Conservation (phyloP, 345 rosid genomes). For the Eutrema japonicum region DNA sequence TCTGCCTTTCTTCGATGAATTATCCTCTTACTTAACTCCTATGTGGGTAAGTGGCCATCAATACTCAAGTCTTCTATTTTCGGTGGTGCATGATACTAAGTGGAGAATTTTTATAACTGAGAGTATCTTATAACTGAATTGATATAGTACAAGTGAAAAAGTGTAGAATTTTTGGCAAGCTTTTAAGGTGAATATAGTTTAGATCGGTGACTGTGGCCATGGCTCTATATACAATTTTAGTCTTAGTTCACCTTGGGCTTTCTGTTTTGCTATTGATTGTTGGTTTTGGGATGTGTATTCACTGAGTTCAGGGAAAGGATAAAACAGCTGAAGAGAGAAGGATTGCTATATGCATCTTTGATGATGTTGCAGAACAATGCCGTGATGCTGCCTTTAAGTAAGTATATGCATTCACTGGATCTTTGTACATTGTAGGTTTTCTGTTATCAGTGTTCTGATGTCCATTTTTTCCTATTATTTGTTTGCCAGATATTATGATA, state of each 20-base stretch:
- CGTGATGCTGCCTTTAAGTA: constrained; percentile 94
- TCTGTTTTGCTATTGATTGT: constrained; percentile 22
- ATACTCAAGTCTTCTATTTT: constrained; percentile 18
- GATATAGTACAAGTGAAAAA: background rate
- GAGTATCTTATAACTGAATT: constrained; percentile 24
- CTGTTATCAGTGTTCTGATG: constrained; percentile 27
- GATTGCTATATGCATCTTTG: constrained; percentile 98
- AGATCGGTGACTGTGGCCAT: constrained; percentile 3
- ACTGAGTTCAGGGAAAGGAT: constrained; percentile 78
- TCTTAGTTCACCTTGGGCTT: background rate
- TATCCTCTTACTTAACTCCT: constrained; percentile 93
- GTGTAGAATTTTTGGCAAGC: background rate
- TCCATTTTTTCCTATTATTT: constrained; percentile 24
- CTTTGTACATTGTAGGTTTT: background rate
- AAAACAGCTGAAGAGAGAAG: constrained; percentile 99
- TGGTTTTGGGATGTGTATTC: constrained; percentile 14
- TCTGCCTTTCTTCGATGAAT: constrained; percentile 92
- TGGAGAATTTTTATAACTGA: constrained; percentile 1
- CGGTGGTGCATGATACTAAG: constrained; percentile 10
- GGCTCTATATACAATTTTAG: constrained; percentile 10
- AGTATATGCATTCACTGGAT: constrained; percentile 33
- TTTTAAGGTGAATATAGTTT: constrained; percentile 20
- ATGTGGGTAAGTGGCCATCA: constrained; percentile 89
- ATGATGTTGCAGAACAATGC: constrained; percentile 99
- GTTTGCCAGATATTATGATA: constrained; percentile 83